phyloP scores from a whole-genome alignment of 352 stramenopile species.

The Elongisporangium senticosum region DNA sequence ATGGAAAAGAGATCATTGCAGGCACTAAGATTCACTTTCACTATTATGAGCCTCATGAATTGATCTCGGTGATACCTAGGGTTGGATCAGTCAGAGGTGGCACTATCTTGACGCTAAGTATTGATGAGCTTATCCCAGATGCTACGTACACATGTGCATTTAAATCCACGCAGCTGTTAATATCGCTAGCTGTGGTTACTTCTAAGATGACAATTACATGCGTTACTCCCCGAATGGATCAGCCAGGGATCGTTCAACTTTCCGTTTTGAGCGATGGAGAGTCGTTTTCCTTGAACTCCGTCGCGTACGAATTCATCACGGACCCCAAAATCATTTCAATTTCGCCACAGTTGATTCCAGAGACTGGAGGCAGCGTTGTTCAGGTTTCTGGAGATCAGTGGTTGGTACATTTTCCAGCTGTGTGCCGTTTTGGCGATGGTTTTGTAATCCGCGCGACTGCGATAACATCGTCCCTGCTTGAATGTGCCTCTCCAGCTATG shows the following conservation, averaged over 20 bases:
- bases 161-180: slow-evolving; percentile 9
- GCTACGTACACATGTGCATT: slow-evolving; percentile 26
- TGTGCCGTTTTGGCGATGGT: slow-evolving; percentile 18
- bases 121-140: slow-evolving; percentile 5
- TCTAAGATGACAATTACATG: slow-evolving; percentile 10
- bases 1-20: slow-evolving; percentile 19
- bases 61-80: slow-evolving; percentile 22
- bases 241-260: slow-evolving; percentile 10
- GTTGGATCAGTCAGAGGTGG: slow-evolving; percentile 10
- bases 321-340: slow-evolving; percentile 11
- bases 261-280: slow-evolving; percentile 31
- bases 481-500: slow-evolving; percentile 21
- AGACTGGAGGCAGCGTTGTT: neutral
- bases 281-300: slow-evolving; percentile 19
- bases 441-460: slow-evolving; percentile 2
- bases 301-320: slow-evolving; percentile 17
- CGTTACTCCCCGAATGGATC: slow-evolving; percentile 2
- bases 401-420: slow-evolving; percentile 12
- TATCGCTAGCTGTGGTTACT: slow-evolving; percentile 6
- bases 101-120: slow-evolving; percentile 13
- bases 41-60: slow-evolving; percentile 15
- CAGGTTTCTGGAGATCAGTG: slow-evolving; percentile 10
- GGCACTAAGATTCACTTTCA: slow-evolving; percentile 12
- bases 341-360: slow-evolving; percentile 13
- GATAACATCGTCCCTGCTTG: slow-evolving; percentile 15